Evolutionary conservation across 257 asterid genomes (phyloP), one percentile per base, ranked within the genome.

Genomic region (Nicotiana tomentosiformis): DNA sequence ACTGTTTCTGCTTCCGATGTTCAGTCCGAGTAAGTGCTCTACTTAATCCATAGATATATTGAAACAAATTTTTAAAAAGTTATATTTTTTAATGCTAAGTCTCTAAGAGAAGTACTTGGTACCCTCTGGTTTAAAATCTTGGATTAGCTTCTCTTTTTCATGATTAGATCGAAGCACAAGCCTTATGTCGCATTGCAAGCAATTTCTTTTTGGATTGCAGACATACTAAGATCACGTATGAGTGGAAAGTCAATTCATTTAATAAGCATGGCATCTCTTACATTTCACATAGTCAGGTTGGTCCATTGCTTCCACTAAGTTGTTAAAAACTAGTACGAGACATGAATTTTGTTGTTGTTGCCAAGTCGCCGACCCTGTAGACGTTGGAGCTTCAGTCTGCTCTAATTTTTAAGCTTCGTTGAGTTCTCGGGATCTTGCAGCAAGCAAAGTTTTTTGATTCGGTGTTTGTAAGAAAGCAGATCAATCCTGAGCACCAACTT

Each of bases 11-110:
- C 83, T 66, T 89, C 92, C 37, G 89, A 87, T 65, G 82, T 90
- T 49, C 93, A 90, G 39, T 56, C 84, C 11, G 92, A 91, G 98
- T 92, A 90, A 85, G 96, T 87, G 82, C 56, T 26, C 12, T n/a
- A 5, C 10, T 43, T 49, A 26, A 46, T 43, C 9, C 30, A 4
- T 33, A 39, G 10, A 7, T 43, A 43, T 43, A 37, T 5, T 43
- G 0, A 7, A 39, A 39, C 46, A 39, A 39, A 1, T 8, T 7
- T 3, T 43, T 43, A 43, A 43, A 39, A 43, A 9, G 51, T 43
- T 43, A 1, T 43, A 3, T 43, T 9, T 43, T 43, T 9, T 43
- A 43, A 43, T 43, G 0, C 51, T 1, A 43, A 8, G 3, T 9
- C 51, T 43, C 51, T 43, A 6, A 39, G 11, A 43, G 51, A 43